Evolutionary conservation across 495 filamentous ascomycete species (phyloP).

Genomic region (Pyrenula massariospora): DNA sequence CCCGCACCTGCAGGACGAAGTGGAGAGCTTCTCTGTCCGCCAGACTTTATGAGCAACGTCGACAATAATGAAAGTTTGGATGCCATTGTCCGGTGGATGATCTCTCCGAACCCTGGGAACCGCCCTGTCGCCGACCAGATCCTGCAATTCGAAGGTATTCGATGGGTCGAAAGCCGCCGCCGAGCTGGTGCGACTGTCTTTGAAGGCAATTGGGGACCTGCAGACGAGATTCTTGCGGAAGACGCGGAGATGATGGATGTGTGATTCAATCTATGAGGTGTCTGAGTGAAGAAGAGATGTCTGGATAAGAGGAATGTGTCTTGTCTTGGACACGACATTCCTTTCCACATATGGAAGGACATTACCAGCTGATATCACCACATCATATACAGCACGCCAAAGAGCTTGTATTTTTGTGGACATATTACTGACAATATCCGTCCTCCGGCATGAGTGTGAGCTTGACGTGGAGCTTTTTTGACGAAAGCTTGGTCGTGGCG

Average conservation of each 20-base stretch:
- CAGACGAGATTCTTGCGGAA: slow-evolving; percentile 55
- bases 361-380: background rate
- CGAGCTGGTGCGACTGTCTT: slow-evolving; percentile 80
- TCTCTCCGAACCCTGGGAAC: slow-evolving; percentile 56
- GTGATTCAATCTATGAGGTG: slow-evolving; percentile 15
- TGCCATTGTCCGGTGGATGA: slow-evolving; percentile 80
- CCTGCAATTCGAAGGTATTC: slow-evolving; percentile 51
- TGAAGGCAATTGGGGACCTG: slow-evolving; percentile 91
- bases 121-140: slow-evolving; percentile 68
- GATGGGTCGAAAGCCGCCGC: slow-evolving; percentile 64
- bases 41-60: slow-evolving; percentile 72
- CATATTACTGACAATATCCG: background rate
- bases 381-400: background rate
- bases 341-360: background rate
- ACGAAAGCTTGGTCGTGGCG: background rate
- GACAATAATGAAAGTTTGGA: slow-evolving; percentile 62
- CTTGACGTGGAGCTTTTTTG: background rate
- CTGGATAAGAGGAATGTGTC: background rate
- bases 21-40: slow-evolving; percentile 64
- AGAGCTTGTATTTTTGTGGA: background rate
- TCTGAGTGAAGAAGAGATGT: background rate
- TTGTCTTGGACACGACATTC: background rate
- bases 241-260: slow-evolving; percentile 68
- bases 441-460: background rate
- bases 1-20: slow-evolving; percentile 27